A percentile compares a stretch with the other conserved stretches of the same genome.
phyloP scores from a whole-genome alignment of 1,284 basidiomycete genomes.

The Exobasidium cylindrosporum region DNA sequence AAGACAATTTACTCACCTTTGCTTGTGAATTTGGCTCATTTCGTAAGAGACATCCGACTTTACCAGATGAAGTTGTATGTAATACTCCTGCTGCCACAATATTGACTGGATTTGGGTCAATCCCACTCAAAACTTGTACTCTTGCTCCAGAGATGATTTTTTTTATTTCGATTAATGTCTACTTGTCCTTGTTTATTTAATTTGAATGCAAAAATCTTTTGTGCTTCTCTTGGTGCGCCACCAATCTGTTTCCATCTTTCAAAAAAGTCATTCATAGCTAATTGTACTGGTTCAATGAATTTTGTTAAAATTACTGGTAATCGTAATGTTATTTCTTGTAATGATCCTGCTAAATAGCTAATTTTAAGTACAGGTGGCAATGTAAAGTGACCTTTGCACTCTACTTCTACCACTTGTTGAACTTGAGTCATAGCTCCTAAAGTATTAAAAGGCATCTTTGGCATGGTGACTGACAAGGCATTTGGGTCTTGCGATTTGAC shows the following conservation, averaged over 20 bases:
- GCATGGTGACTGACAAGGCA: constrained; percentile 74
- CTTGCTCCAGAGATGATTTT: constrained; percentile 74
- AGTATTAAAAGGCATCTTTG: constrained; percentile 77
- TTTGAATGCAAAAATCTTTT: constrained; percentile 77
- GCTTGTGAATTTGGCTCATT: constrained; percentile 92
- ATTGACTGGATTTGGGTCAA: constrained; percentile 67
- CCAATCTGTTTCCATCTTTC: constrained; percentile 97
- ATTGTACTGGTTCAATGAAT: constrained; percentile 87
- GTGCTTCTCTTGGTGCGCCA: constrained; percentile 85
- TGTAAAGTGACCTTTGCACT: constrained; percentile 84
- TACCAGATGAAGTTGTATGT: constrained; percentile 79
- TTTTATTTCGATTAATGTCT: constrained; percentile 68
- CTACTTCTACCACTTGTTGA: constrained; percentile 87
- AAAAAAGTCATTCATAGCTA: constrained; percentile 83
- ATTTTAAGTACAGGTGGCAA: constrained; percentile 77
- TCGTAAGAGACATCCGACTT: constrained; percentile 88
- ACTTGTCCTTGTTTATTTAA: constrained; percentile 67
- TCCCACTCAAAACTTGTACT: constrained; percentile 69
- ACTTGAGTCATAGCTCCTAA: constrained; percentile 80
- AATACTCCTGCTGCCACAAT: constrained; percentile 88
- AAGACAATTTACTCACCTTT: constrained; percentile 63
- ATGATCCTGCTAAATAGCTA: constrained; percentile 86
- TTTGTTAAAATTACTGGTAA: constrained; percentile 84
- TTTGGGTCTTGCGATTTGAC: constrained; percentile 67
- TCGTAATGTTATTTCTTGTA: constrained; percentile 78